phyloP scores from a whole-genome alignment of 2,329 filamentous ascomycete genomes.

The Nannizziopsis barbatae region DNA sequence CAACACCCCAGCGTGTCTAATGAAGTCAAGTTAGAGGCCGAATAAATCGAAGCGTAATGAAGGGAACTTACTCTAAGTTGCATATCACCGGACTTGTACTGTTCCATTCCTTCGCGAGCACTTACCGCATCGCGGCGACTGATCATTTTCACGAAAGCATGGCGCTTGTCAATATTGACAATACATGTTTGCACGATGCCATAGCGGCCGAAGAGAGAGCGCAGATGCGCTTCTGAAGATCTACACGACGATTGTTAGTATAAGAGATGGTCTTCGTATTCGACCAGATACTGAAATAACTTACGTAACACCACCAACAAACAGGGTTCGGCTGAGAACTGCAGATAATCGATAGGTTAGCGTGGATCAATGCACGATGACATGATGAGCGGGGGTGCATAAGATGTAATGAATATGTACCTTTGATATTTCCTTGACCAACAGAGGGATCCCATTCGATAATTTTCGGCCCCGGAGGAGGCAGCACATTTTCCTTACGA shows the following conservation, averaged over 20 bases:
- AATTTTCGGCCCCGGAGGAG: conserved; percentile 54
- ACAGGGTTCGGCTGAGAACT: conserved; percentile 87
- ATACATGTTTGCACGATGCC: conserved; percentile 94
- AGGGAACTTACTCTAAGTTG: conserved; percentile 54
- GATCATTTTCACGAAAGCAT: conserved; percentile 98
- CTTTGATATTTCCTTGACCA: conserved; percentile 67
- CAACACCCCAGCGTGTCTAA: conserved; percentile 91
- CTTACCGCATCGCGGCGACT: conserved; percentile 71
- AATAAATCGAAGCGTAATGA: not conserved
- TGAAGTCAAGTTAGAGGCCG: conserved; percentile 10
- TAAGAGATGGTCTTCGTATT: not conserved
- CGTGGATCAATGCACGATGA: conserved; percentile 4
- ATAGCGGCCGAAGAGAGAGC: conserved; percentile 66
- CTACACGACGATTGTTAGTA: conserved; percentile 35
- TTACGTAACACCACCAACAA: conserved; percentile 89
- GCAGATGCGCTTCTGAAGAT: conserved; percentile 69
- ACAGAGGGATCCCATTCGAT: conserved; percentile 68
- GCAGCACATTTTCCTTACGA: conserved; percentile 33
- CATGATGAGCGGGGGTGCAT: not conserved
- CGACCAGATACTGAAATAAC: conserved; percentile 27
- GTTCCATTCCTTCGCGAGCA: conserved; percentile 82
- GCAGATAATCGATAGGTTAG: conserved; percentile 13
- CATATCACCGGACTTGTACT: conserved; percentile 58
- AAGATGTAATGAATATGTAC: conserved; percentile 31
- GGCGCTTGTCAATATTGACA: conserved; percentile 93